Base-by-base conservation (phyloP, 352 stramenopile genomes). In the Phytophthora vignae region DNA sequence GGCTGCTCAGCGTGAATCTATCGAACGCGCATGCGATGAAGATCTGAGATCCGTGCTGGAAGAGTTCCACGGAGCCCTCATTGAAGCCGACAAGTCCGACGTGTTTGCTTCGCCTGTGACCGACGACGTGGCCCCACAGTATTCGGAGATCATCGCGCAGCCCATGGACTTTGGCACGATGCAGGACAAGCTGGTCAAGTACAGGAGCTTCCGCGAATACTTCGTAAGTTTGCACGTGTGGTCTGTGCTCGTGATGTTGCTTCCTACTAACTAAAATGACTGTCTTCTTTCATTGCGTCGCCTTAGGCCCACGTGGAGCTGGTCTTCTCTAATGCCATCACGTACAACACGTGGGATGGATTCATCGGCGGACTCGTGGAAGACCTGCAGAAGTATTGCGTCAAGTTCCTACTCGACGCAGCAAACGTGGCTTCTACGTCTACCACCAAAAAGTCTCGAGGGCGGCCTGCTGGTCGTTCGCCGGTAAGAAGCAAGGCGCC, bases 111-210 rank as follows among this genome's bases (percentile, higher is more conserved):
- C 78, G 25, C 90, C 95, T 12, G 96, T 99, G 33, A 93, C 85
- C 3, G 93, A 98, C 60, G 84, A 89, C 4, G 90, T 97, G 56
- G 93, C 94, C n/a, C 96, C 96, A 3, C 89, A 91, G n/a, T 99
- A 98, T 67, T 97, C 83, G 11, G 76, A 93, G 50, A 84, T 98
- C 48, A 93, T 98, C 64, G 60, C 60, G 22, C 83, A 90, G 46
- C 96, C 96, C 11, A 98, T 98, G 89, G 95, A 98, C 82, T 98
- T 98, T 78, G 88, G 91, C n/a, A 97, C 89, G 6, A 98, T 99
- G 72, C 80, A 86, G 56, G 82, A 93, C 25, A 93, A 90, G 57
- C 80, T 98, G 60, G 60, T 80, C 42, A 78, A 82, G 50, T 96
- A 94, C 75, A 67, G 63, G 27, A 80, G 76, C 55, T 94, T 96